Evolutionary conservation across 148 eudicot species (phyloP).

Genomic region (Vaccinium myrtillus): DNA sequence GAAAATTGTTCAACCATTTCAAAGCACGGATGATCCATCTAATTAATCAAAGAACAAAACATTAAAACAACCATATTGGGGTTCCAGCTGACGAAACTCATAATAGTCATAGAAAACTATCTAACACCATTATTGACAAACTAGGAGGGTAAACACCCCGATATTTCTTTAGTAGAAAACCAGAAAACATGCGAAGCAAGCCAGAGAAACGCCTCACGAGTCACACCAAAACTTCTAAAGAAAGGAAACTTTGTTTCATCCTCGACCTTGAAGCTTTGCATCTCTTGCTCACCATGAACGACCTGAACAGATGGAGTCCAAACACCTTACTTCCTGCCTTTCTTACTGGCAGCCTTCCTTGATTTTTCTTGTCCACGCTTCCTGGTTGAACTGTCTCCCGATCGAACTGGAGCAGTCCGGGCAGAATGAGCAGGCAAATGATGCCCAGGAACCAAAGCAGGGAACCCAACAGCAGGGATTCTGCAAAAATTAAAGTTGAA

Average conservation of each 20-base stretch:
- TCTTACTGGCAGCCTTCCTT: conserved; percentile 55
- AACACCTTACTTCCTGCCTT: conserved; percentile 36
- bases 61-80: not conserved
- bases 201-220: not conserved
- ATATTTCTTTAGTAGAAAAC: not conserved
- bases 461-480: conserved; percentile 99
- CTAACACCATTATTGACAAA: not conserved
- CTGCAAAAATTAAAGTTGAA: conserved; percentile 36
- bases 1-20: not conserved
- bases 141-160: not conserved
- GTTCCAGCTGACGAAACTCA: not conserved
- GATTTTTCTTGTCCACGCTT: conserved; percentile 48
- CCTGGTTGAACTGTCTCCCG: conserved; percentile 45
- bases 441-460: conserved; percentile 98
- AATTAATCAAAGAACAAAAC: not conserved
- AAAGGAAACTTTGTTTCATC: conserved; percentile 43
- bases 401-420: conserved; percentile 37
- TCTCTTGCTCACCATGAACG: conserved; percentile 53
- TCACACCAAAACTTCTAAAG: conserved; percentile 19
- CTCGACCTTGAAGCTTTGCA: conserved; percentile 82
- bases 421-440: conserved; percentile 62
- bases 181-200: conserved; percentile 10
- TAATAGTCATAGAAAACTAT: not conserved
- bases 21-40: no score
- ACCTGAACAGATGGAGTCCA: conserved; percentile 21